Evolutionary conservation across 805 yeast genomes (phyloP).

Genomic region (Saccharomyces paradoxus): DNA sequence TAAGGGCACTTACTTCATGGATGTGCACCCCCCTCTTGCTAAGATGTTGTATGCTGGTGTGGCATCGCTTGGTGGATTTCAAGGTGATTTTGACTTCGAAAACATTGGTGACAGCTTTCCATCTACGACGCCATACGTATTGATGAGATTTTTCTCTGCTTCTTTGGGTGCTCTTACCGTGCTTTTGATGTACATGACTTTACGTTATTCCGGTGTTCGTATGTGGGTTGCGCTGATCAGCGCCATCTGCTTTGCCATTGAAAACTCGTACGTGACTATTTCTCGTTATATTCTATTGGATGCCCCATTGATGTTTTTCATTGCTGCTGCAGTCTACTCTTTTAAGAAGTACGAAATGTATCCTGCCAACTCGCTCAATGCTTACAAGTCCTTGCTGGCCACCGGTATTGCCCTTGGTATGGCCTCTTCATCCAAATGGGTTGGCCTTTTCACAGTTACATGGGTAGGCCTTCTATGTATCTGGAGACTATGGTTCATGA

Average conservation of each 20-base stretch:
- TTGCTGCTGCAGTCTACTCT: conserved; percentile 61
- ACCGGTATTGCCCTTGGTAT: conserved; percentile 66
- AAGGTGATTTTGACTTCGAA: conserved; percentile 60
- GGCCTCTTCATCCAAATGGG: conserved; percentile 75
- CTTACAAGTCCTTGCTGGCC: conserved; percentile 55
- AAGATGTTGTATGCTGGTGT: conserved; percentile 70
- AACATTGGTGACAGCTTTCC: conserved; percentile 62
- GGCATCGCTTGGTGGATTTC: conserved; percentile 58
- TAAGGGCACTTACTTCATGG: conserved; percentile 57
- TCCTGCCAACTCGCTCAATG: conserved; percentile 47
- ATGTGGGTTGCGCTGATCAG: conserved; percentile 54
- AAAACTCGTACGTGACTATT: conserved; percentile 61
- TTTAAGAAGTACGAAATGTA: conserved; percentile 59
- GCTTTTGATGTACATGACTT: conserved; percentile 54
- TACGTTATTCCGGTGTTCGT: conserved; percentile 65
- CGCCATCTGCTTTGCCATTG: conserved; percentile 48
- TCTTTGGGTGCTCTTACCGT: conserved; percentile 61
- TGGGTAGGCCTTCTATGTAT: conserved; percentile 64
- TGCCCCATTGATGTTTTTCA: conserved; percentile 68
- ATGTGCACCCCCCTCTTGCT: conserved; percentile 74
- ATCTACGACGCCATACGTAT: conserved; percentile 46
- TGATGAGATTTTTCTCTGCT: conserved; percentile 68
- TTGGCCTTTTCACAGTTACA: conserved; percentile 70
- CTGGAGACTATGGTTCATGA: conserved; percentile 57
- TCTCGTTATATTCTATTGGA: conserved; percentile 69